Evolutionary conservation across 306 rosid species (phyloP).

Genomic region (Leucaena leucocephala): DNA sequence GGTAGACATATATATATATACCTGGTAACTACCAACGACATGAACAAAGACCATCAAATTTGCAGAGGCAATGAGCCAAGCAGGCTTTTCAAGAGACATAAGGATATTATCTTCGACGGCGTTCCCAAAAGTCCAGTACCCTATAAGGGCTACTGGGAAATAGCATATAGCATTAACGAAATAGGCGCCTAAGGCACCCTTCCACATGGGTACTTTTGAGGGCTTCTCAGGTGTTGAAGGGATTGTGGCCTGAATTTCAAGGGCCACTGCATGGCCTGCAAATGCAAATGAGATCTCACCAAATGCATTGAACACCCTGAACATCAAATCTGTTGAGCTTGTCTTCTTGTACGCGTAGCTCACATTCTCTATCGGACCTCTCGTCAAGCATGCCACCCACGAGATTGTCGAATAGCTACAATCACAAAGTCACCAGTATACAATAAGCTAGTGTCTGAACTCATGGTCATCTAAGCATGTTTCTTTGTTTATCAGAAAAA

Average conservation of each 20-base stretch:
- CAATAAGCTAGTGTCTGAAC: no score
- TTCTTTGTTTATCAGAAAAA: neutral
- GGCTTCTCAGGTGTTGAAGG: slow-evolving; percentile 88
- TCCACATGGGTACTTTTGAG: slow-evolving; percentile 87
- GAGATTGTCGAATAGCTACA: slow-evolving; percentile 89
- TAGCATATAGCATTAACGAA: slow-evolving; percentile 73
- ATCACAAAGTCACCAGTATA: neutral
- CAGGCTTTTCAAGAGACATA: slow-evolving; percentile 53
- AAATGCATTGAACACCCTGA: slow-evolving; percentile 80
- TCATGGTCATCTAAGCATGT: neutral
- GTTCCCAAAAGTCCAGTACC: slow-evolving; percentile 73
- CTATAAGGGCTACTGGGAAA: slow-evolving; percentile 81
- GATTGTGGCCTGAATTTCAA: slow-evolving; percentile 96
- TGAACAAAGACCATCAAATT: slow-evolving; percentile 85
- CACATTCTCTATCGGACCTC: slow-evolving; percentile 65
- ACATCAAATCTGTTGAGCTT: slow-evolving; percentile 55
- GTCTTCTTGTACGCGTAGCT: slow-evolving; percentile 79
- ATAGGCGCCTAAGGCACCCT: slow-evolving; percentile 80
- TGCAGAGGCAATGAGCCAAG: slow-evolving; percentile 73
- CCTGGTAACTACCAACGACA: slow-evolving; percentile 97
- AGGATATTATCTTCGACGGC: slow-evolving; percentile 67
- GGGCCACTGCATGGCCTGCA: slow-evolving; percentile 93
- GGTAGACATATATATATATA: slow-evolving; percentile 40
- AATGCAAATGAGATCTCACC: slow-evolving; percentile 90
- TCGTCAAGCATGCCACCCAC: slow-evolving; percentile 78